Conservation (phyloP, 106 monocot species). For the Triglochin maritima region DNA sequence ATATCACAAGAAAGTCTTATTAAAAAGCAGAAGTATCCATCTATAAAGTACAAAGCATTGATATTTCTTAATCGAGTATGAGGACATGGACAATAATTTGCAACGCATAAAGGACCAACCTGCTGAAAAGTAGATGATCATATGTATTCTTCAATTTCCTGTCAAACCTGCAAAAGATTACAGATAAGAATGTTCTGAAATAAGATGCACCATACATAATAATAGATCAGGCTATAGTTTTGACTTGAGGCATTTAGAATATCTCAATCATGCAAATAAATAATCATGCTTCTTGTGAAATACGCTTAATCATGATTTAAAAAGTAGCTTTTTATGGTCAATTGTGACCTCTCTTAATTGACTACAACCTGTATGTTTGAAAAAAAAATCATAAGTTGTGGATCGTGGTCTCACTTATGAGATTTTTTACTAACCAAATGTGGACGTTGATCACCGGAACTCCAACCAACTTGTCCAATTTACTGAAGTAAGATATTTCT, state of each 20-base stretch:
- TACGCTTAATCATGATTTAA: too few relatives aligned
- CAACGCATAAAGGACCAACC: conserved; percentile 27
- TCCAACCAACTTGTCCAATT: conserved; percentile 81
- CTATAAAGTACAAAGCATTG: too few relatives aligned
- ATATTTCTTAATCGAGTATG: too few relatives aligned
- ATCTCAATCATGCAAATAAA: too few relatives aligned
- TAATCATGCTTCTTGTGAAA: too few relatives aligned
- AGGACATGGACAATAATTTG: background rate
- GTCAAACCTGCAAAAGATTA: conserved; percentile 76
- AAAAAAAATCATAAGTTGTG: background rate
- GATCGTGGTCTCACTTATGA: too few relatives aligned
- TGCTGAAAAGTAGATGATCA: conserved; percentile 97
- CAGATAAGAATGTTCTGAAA: background rate
- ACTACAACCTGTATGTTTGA: background rate
- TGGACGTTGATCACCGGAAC: conserved; percentile 99
- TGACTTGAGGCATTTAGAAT: too few relatives aligned
- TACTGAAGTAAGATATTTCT: conserved; percentile 81
- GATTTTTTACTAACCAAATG: conserved; percentile 57
- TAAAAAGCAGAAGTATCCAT: too few relatives aligned
- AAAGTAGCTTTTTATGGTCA: too few relatives aligned
- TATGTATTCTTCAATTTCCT: conserved; percentile 94
- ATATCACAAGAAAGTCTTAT: too few relatives aligned
- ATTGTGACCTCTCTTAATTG: too few relatives aligned
- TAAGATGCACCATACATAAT: background rate
- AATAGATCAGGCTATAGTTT: background rate